phyloP scores from a whole-genome alignment of 352 stramenopile genomes.

The Pythium grandisporangium region DNA sequence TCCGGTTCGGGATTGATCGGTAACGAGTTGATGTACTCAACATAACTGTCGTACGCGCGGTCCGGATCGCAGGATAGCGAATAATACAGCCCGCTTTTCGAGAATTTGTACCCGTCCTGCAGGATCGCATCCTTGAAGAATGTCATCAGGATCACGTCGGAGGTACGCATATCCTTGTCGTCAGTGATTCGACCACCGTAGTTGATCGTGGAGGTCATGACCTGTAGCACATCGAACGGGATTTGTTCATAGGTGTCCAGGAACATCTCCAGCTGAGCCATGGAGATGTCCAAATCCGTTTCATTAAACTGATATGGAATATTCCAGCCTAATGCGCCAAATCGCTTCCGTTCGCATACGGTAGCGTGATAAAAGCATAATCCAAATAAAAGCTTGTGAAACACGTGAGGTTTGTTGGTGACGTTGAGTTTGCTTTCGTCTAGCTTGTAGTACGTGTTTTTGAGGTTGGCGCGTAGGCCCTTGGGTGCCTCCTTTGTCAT shows the following conservation, averaged over 20 bases:
- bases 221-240: conserved; percentile 84
- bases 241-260: conserved; percentile 82
- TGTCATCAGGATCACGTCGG: conserved; percentile 83
- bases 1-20: conserved; percentile 87
- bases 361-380: conserved; percentile 89
- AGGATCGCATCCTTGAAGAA: conserved; percentile 86
- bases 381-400: conserved; percentile 93
- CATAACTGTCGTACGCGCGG: conserved; percentile 69
- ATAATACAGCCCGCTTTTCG: conserved; percentile 79
- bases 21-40: conserved; percentile 91
- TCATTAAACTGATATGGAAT: conserved; percentile 97
- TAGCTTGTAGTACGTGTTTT: conserved; percentile 93
- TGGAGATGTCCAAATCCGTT: conserved; percentile 90
- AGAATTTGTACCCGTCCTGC: conserved; percentile 69
- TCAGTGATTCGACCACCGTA: conserved; percentile 92
- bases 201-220: conserved; percentile 93
- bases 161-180: conserved; percentile 90
- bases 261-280: conserved; percentile 82
- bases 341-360: conserved; percentile 92
- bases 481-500: conserved; percentile 97
- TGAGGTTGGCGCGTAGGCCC: conserved; percentile 89
- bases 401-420: conserved; percentile 83
- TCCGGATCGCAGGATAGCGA: conserved; percentile 70
- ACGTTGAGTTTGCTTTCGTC: conserved; percentile 79
- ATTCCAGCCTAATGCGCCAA: conserved; percentile 94